These are phyloP conservation scores for Zalerion maritima DNA, from an alignment of 495 filamentous ascomycete species.

Conservation along the genomic window DNA sequence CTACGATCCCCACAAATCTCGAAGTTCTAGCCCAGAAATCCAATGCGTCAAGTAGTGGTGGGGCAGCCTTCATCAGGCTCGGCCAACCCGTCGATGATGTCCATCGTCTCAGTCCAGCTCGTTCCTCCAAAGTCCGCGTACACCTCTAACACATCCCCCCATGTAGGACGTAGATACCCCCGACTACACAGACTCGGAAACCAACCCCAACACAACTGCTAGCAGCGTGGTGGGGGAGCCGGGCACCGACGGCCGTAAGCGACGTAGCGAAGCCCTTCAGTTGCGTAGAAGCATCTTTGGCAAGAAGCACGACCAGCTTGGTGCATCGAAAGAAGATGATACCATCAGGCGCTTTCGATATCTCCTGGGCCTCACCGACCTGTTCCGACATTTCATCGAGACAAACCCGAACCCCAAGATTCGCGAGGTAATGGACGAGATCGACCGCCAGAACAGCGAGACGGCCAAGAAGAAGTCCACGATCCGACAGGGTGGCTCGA, in stretches of 20 bases:
- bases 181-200: conserved; percentile 82
- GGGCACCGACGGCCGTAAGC: conserved; percentile 62
- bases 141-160: conserved; percentile 3
- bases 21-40: no score
- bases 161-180: conserved; percentile 60
- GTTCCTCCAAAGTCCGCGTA: no score
- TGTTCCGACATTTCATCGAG: conserved; percentile 99
- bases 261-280: conserved; percentile 69
- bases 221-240: conserved; percentile 73
- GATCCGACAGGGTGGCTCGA: conserved; percentile 70
- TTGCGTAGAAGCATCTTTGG: conserved; percentile 81
- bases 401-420: conserved; percentile 87
- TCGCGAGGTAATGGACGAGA: conserved; percentile 81
- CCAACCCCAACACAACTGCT: conserved; percentile 79
- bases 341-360: conserved; percentile 91
- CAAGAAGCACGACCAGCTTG: conserved; percentile 82
- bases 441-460: conserved; percentile 81
- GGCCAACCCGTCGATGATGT: no score
- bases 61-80: no score
- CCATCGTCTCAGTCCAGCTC: no score
- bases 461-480: conserved; percentile 57
- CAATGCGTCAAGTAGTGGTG: no score
- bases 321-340: conserved; percentile 94
- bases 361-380: conserved; percentile 84
- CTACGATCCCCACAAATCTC: conserved; percentile 7